Percentiles rank a stretch among this genome's conserved stretches.
Evolutionary conservation across 2,329 filamentous ascomycete genomes (phyloP).

Genomic region (Colletotrichum filicis): DNA sequence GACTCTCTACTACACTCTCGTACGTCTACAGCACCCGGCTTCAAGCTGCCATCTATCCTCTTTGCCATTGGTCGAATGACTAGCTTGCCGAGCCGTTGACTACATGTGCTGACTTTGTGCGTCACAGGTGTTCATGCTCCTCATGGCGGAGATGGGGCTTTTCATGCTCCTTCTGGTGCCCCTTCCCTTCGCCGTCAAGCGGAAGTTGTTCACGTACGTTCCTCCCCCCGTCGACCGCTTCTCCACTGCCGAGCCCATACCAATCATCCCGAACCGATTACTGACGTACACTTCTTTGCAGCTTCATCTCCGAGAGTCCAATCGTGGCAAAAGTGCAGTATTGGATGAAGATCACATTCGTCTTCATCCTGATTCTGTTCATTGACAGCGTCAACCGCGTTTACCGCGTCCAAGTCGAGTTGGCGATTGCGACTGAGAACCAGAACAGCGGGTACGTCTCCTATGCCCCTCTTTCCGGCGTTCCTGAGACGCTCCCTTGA

Average conservation of each 20-base stretch:
- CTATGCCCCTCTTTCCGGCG: not conserved
- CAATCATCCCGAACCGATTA: not conserved
- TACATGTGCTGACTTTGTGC: constrained; percentile 10
- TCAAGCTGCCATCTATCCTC: not conserved
- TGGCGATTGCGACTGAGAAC: constrained; percentile 77
- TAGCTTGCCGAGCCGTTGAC: not conserved
- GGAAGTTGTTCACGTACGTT: constrained; percentile 81
- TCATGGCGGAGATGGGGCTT: constrained; percentile 85
- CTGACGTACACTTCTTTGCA: constrained; percentile 44
- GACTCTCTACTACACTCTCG: constrained; percentile 69
- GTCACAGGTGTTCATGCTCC: constrained; percentile 80
- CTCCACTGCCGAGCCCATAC: not conserved
- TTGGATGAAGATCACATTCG: constrained; percentile 98
- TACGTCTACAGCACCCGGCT: constrained; percentile 44
- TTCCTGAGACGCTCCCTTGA: constrained; percentile 7
- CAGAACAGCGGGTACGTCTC: constrained; percentile 57
- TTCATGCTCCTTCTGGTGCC: constrained; percentile 86
- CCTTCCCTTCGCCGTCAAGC: constrained; percentile 86
- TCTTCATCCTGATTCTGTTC: constrained; percentile 98
- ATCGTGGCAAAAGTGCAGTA: constrained; percentile 93
- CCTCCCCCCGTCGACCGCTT: not conserved
- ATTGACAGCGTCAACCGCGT: constrained; percentile 92
- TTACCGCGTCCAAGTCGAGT: constrained; percentile 86
- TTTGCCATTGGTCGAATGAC: not conserved
- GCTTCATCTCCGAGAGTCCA: constrained; percentile 92